Evolutionary conservation across 2,329 filamentous ascomycete species (phyloP).

Genomic region (Erysiphe pulchra): DNA sequence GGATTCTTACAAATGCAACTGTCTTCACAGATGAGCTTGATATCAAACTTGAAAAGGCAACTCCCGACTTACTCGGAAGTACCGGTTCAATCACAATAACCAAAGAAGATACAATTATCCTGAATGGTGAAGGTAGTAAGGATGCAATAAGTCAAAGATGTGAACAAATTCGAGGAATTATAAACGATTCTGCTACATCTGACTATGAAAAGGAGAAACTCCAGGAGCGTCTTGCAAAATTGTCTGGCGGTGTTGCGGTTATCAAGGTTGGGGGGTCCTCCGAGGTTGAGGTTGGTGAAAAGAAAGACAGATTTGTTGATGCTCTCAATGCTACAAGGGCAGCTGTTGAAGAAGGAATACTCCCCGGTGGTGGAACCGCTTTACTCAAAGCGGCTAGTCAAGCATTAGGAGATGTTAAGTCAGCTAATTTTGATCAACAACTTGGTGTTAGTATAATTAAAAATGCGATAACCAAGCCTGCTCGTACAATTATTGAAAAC

Average conservation of each 20-base stretch:
- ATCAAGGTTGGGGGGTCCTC: slow-evolving; percentile 97
- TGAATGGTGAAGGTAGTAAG: slow-evolving; percentile 92
- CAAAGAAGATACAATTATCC: slow-evolving; percentile 97
- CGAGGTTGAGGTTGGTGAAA: slow-evolving; percentile 96
- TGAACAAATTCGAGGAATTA: slow-evolving; percentile 97
- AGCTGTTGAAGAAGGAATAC: slow-evolving; percentile 95
- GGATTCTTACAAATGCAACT: slow-evolving; percentile 81
- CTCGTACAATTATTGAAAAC: slow-evolving; percentile 91
- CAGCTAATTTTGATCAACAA: slow-evolving; percentile 95
- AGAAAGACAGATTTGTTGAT: slow-evolving; percentile 99
- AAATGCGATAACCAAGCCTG: slow-evolving; percentile 89
- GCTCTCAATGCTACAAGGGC: slow-evolving; percentile 93
- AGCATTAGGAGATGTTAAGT: slow-evolving; percentile 59
- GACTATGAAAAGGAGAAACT: slow-evolving; percentile 99
- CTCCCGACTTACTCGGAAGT: slow-evolving; percentile 80
- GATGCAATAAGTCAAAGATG: slow-evolving; percentile 82
- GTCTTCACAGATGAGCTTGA: slow-evolving; percentile 98
- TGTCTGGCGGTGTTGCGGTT: slow-evolving; percentile 94
- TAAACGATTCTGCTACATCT: slow-evolving; percentile 75
- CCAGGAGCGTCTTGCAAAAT: slow-evolving; percentile 96
- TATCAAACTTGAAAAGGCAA: slow-evolving; percentile 97
- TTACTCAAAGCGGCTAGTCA: slow-evolving; percentile 91
- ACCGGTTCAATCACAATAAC: slow-evolving; percentile 98
- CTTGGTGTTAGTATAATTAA: slow-evolving; percentile 94
- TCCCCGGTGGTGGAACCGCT: slow-evolving; percentile 92